Evolutionary conservation across 1,139 yeast species (phyloP), one percentile per base, ranked within the genome.

Genomic region (Groenewaldozyma auringiensis): DNA sequence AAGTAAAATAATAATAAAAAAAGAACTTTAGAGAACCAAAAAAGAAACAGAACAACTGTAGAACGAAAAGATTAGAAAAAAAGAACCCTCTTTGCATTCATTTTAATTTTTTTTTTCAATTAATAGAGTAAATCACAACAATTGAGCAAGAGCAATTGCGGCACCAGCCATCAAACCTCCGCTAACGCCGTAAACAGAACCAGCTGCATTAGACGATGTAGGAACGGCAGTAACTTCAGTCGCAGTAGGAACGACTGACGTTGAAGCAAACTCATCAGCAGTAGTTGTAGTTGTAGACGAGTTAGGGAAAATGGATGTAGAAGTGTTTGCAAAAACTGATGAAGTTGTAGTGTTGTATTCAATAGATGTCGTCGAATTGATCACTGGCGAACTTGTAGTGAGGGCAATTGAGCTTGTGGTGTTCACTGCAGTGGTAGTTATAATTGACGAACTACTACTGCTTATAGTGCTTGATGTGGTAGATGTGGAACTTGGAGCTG

Each of bases 391-490:
- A 16, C 16, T 29, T 37, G 40, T 34, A 37, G 41, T 37, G 41
- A 27, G 36, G 13, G 9, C 29, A 16, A 14, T 14, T 18, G 17
- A n/a, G 9, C 33, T 33, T 16, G 44, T 33, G 27, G 43, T 31
- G 21, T 3, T 16, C 36, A 40, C 4, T n/a, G 8, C 35, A 32
- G 38, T 21, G n/a, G 42, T 39, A 35, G 45, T 14, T n/a, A n/a
- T n/a, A n/a, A n/a, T n/a, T n/a, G n/a, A n/a, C n/a, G 37, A 14
- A 8, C 21, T 35, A 18, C 49, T 46, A 29, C 47, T 34, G 33
- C 42, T 41, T 31, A 48, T 27, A 20, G 50, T 42, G 16, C 46
- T 22, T 33, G 48, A 29, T 21, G 50, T 34, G 16, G 41, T 29
- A 38, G n/a, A n/a, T 42, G 40, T n/a, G 41, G 21, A 32, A 22